A percentile compares a stretch with the other conserved stretches of the same genome.
These are phyloP conservation scores for Neurospora pannonica DNA, from an alignment of 495 filamentous ascomycete genomes.

Conservation along the genomic window DNA sequence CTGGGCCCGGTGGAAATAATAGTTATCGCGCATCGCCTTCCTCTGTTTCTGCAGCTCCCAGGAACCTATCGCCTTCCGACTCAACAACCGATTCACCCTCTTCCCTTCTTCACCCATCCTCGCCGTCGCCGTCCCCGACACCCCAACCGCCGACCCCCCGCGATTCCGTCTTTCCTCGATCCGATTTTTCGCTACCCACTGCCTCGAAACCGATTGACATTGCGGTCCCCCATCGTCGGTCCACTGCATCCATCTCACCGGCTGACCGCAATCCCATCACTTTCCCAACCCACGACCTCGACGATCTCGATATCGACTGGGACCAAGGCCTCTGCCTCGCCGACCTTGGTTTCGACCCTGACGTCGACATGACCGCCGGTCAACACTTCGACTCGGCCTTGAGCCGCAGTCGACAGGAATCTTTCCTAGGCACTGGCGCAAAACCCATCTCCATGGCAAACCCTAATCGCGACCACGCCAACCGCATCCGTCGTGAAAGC, in stretches of 20 bases:
- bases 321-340: constrained; percentile 7
- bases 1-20: constrained; percentile 20
- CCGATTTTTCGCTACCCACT: constrained; percentile 17
- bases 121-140: constrained; percentile 24
- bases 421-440: constrained; percentile 67
- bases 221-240: constrained; percentile 10
- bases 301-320: constrained; percentile 27
- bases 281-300: constrained; percentile 13
- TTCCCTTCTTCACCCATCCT: constrained; percentile 24
- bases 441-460: constrained; percentile 80
- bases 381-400: constrained; percentile 46
- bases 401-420: constrained; percentile 56
- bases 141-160: constrained; percentile 32
- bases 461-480: constrained; percentile 58
- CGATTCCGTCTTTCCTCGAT: constrained; percentile 27
- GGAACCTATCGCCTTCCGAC: neutral
- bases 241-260: constrained; percentile 21
- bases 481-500: constrained; percentile 66
- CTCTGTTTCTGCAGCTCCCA: constrained; percentile 6
- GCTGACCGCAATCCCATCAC: constrained; percentile 11
- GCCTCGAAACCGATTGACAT: constrained; percentile 27
- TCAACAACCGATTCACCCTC: constrained; percentile 18
- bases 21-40: constrained; percentile 23
- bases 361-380: constrained; percentile 53
- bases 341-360: constrained; percentile 25